Percentiles rank a stretch among this genome's conserved stretches.
Evolutionary conservation across 1,139 yeast species (phyloP).

Genomic region (Meyerozyma athensensis): DNA sequence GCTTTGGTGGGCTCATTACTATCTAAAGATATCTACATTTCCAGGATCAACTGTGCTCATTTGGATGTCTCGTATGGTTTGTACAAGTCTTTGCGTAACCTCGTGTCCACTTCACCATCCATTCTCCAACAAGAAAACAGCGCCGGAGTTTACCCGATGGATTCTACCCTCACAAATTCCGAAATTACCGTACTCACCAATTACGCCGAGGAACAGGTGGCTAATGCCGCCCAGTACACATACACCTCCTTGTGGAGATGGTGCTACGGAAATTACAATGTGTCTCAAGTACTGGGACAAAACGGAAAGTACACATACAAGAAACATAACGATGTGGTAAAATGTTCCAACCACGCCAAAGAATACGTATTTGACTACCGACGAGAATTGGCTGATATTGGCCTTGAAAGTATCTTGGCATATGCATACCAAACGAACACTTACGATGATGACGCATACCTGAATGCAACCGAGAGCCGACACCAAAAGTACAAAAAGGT

Average conservation of each 20-base stretch:
- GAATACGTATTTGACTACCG: conserved; percentile 43
- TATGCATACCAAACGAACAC: conserved; percentile 33
- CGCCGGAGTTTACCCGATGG: conserved; percentile 24
- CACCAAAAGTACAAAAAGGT: conserved; percentile 17
- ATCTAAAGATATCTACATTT: conserved; percentile 25
- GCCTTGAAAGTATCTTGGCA: conserved; percentile 42
- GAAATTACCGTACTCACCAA: conserved; percentile 43
- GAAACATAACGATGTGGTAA: conserved; percentile 17
- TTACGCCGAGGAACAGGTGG: conserved; percentile 46
- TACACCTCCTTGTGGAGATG: conserved; percentile 39
- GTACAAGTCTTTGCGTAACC: conserved; percentile 39
- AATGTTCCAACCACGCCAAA: conserved; percentile 16
- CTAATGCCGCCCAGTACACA: conserved; percentile 47
- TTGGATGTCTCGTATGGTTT: conserved; percentile 49
- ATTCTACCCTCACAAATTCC: conserved; percentile 43
- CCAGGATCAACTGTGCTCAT: conserved; percentile 45
- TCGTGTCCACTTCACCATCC: conserved; percentile 23
- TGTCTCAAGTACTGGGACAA: conserved; percentile 13
- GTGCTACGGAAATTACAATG: conserved; percentile 43
- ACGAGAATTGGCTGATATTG: conserved; percentile 31
- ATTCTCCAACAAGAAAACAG: conserved; percentile 12
- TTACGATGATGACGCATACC: conserved; percentile 18
- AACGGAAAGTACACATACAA: conserved; percentile 12
- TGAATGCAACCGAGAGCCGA: conserved; percentile 16
- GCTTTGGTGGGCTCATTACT: conserved; percentile 28